A percentile compares a stretch with the other conserved stretches of the same genome.
Conservation (phyloP, 441 rosid species). For the Viola pubescens region DNA sequence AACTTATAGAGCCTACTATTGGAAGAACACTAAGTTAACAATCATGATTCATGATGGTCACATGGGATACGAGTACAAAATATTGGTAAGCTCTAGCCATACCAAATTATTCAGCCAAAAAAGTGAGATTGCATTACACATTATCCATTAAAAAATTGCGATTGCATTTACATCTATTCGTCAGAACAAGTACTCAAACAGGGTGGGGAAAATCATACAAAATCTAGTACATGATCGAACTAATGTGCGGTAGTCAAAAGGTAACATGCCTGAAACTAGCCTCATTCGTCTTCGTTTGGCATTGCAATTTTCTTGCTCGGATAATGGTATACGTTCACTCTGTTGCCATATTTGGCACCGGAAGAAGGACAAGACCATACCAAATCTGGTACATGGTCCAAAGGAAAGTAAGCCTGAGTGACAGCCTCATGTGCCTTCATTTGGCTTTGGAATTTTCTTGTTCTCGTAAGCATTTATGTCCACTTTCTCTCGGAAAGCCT, state of each 20-base stretch:
- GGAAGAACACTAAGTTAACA: neutral
- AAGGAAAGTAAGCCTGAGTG: neutral
- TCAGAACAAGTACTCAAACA: too few relatives aligned
- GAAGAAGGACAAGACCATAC: neutral
- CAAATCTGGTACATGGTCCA: neutral
- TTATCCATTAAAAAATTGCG: neutral
- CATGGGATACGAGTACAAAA: neutral
- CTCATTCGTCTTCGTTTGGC: neutral
- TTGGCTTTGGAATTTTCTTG: conserved; percentile 69
- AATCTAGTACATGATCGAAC: neutral
- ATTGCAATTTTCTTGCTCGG: neutral
- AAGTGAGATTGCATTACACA: neutral
- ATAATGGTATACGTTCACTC: too few relatives aligned
- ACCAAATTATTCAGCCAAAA: neutral
- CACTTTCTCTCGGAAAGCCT: conserved; percentile 75
- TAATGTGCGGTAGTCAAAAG: neutral
- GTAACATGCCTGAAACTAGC: neutral
- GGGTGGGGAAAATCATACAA: neutral
- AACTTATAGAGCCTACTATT: neutral
- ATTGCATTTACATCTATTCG: too few relatives aligned
- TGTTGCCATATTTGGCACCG: too few relatives aligned
- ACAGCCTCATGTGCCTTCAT: conserved; percentile 41
- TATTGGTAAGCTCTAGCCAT: too few relatives aligned
- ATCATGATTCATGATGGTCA: neutral
- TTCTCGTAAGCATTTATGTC: conserved; percentile 68